Base-by-base conservation (phyloP, 164 flowering plant species). In the Tetracentron sinense region DNA sequence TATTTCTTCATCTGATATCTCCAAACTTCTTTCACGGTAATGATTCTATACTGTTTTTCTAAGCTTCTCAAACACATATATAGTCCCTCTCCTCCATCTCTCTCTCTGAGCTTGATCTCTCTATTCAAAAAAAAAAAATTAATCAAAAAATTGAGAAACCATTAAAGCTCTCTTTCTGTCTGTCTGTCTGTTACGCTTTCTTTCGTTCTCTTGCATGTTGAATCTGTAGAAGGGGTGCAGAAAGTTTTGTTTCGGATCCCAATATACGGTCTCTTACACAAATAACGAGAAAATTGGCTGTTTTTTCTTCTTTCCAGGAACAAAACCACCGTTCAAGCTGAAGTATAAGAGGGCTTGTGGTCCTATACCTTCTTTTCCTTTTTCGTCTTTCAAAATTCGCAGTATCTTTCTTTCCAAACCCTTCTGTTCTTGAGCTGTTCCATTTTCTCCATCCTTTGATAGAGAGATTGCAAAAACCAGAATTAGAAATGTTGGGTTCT, bases 181-280 rank as follows among this genome's bases (percentile, higher is more conserved):
- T n/a, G n/a, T n/a, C n/a, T n/a, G n/a, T n/a, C n/a, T n/a, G n/a
- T n/a, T n/a, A n/a, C n/a, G n/a, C n/a, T n/a, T n/a, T n/a, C n/a
- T n/a, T n/a, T n/a, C n/a, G n/a, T n/a, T 23, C 54, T 53, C 47
- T 25, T 64, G 60, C 38, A 48, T 71, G 66, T 30, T 66, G 72
- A 67, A 57, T 70, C 74, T 69, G 77, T 46, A 69, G 74, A 74
- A 38, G 29, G 55, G 72, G 65, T 69, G 49, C 81, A 78, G 76
- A 78, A 79, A 82, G 78, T 69, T 51, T 65, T 60, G 56, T 75
- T 72, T 63, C 83, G 38, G 89, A 82, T 82, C 85, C 84, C 85
- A 52, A 84, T 57, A 76, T 66, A 66, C 14, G 23, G 52, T 27
- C 58, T 51, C 38, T 42, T 31, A 61, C 81, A 63, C 78, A 57